Evolutionary conservation across 495 filamentous ascomycete species (phyloP).

Genomic region (Penicillium mononematosum): DNA sequence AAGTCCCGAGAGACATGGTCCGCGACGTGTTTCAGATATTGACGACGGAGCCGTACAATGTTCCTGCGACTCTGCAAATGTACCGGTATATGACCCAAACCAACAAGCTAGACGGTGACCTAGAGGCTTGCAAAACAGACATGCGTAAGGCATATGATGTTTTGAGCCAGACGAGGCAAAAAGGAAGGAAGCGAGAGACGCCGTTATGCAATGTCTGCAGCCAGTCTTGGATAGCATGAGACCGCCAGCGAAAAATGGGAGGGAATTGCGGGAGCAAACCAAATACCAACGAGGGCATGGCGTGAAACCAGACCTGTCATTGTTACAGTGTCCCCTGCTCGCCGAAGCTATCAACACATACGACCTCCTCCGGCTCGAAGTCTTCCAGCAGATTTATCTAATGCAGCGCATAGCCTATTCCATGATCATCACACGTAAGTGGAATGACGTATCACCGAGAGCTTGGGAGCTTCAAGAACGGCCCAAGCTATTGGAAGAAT

Average conservation of each 20-base stretch:
- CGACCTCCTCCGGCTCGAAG: constrained; percentile 35
- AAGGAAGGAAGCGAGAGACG: constrained; percentile 24
- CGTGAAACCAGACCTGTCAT: constrained; percentile 3
- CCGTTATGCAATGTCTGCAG: constrained; percentile 28
- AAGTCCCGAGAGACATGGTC: constrained; percentile 44
- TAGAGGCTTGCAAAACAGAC: constrained; percentile 26
- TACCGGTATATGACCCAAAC: constrained; percentile 51
- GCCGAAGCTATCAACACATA: constrained; percentile 40
- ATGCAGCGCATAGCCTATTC: constrained; percentile 16
- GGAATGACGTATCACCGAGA: constrained; percentile 21
- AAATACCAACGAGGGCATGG: background rate
- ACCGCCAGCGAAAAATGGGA: background rate
- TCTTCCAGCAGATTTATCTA: constrained; percentile 32
- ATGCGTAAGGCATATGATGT: constrained; percentile 36
- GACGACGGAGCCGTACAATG: constrained; percentile 55
- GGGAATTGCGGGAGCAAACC: background rate
- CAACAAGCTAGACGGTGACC: constrained; percentile 15
- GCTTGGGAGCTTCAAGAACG: constrained; percentile 35
- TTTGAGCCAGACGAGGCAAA: constrained; percentile 29
- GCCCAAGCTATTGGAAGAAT: constrained; percentile 49
- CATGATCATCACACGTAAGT: constrained; percentile 9
- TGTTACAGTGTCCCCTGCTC: constrained; percentile 29
- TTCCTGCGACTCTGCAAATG: constrained; percentile 53
- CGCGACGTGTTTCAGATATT: constrained; percentile 53
- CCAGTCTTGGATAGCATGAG: constrained; percentile 16